Evolutionary conservation across 2,329 filamentous ascomycete species (phyloP), one percentile per base, ranked within the genome.

Genomic region (Davidsoniella australis): DNA sequence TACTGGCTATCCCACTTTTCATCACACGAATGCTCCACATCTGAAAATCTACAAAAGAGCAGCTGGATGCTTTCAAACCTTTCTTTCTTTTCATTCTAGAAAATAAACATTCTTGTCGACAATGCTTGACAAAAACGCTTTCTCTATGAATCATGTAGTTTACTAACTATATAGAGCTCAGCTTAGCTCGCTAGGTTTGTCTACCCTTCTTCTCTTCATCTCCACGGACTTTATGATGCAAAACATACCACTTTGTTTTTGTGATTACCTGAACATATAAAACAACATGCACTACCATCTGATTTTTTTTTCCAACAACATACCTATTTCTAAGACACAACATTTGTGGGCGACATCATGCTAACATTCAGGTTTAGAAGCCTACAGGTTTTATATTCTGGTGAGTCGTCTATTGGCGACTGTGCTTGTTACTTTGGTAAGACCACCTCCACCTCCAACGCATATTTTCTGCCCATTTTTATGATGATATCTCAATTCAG

Each of bases 221-320:
- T 23, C 12, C 24, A 41, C 26, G 20, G 9, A 18, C 37, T 41
- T 47, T 33, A 53, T 51, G 52, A 51, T 51, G 48, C 48, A 53
- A 51, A 47, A 24, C 42, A 53, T 49, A 49, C 48, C 51, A 51
- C 48, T 51, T 45, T 47, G 52, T 53, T 53, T 51, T 53, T 45
- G 49, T 53, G 52, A 53, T 44, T 42, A 43, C 47, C 56, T 61
- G 69, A 75, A 78, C 70, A 69, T 52, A 52, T 49, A 52, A 52
- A 52, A 52, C 50, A 71, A 80, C 78, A 82, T 82, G 78, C 78
- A 82, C 76, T 79, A 82, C 78, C 78, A 82, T 82, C 78, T 82
- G 78, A 78, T 65, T 54, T 17, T 65, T 54, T 17, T 41, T 17
- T 41, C 20, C 9, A 17, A 16, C n/a, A 41, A 12, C 16, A 4